Base-by-base conservation (phyloP, 2,329 filamentous ascomycete species). In the Gremmenia infestans region DNA sequence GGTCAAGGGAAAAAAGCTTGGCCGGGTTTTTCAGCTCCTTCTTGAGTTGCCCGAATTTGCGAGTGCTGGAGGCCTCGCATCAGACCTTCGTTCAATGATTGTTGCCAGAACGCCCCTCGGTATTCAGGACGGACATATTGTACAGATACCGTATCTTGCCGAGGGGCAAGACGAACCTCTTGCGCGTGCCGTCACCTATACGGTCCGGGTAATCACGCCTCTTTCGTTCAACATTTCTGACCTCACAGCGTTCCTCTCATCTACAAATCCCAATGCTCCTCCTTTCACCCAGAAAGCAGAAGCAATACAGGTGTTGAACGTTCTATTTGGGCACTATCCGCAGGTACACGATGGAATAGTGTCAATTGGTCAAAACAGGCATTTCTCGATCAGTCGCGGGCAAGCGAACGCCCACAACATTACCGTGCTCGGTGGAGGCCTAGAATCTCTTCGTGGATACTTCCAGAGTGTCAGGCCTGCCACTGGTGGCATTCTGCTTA, bases 381-480 rank as follows among this genome's bases (percentile, higher is more conserved):
- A 78, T 54, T 84, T 79, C 60, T 73, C 75, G 0, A 64, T 78
- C 43, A 54, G 68, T 12, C 67, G 61, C 0, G 65, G 63, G 3
- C 60, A 59, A 4, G 22, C 39, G 1, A 69, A 67, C 25, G 32
- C 46, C 2, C 51, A 55, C 23, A 66, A 67, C 39, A 61, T 64
- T 32, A 48, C 66, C 3, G 64, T 73, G 32, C 73, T 87, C 1
- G 75, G 74, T 2, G 72, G 67, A 11, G 81, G 81, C 1, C 71
- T 87, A 0, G 72, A 80, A 48, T 82, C 82, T 0, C 67, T 84
- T 4, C 76, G 83, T 43, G 85, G 85, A 0, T 87, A 81, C 68
- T 86, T 81, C 64, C 73, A 81, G 11, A 86, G 81, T 63, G 79
- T 83, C 32, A 80, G 85, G 5, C 77, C 81, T 2, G 78, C 81